Percentiles rank a stretch among this genome's conserved stretches.
phyloP scores from a whole-genome alignment of 352 stramenopile genomes.

The Globisporangium spiculum region DNA sequence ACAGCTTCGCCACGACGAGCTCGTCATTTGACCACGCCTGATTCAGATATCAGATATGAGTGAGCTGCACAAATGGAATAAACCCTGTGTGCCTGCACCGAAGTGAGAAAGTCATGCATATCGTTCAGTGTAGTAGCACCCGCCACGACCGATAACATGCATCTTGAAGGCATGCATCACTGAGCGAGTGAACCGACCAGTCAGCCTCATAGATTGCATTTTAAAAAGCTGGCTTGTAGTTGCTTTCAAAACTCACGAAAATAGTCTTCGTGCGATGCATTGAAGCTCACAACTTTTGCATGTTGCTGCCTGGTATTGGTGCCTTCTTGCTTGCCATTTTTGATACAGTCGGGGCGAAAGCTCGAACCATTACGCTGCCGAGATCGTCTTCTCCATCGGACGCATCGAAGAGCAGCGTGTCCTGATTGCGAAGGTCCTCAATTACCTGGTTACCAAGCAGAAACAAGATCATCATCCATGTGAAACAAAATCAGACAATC shows the following conservation, averaged over 20 bases:
- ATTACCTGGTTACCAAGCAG: constrained; percentile 26
- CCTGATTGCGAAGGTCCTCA: constrained; percentile 26
- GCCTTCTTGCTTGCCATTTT: background rate
- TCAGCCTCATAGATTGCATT: background rate
- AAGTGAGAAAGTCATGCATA: background rate
- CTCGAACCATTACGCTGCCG: constrained; percentile 12
- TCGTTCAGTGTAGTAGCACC: background rate
- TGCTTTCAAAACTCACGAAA: background rate
- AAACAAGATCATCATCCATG: background rate
- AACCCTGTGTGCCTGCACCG: background rate
- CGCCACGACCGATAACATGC: background rate
- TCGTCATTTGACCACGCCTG: constrained; percentile 17
- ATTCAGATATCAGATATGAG: background rate
- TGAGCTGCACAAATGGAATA: background rate
- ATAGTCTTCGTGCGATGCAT: background rate
- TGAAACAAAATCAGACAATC: background rate
- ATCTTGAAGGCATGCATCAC: background rate
- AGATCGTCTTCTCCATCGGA: constrained; percentile 9
- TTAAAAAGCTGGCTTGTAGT: background rate
- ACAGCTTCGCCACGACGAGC: constrained; percentile 20
- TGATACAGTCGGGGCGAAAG: background rate
- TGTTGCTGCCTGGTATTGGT: background rate
- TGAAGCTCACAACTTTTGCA: background rate
- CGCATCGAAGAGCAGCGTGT: constrained; percentile 4
- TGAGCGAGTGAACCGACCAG: background rate